These are phyloP conservation scores for Chaetomiaceae sp. DNA, from an alignment of 2,329 filamentous ascomycete genomes.

Conservation along the genomic window DNA sequence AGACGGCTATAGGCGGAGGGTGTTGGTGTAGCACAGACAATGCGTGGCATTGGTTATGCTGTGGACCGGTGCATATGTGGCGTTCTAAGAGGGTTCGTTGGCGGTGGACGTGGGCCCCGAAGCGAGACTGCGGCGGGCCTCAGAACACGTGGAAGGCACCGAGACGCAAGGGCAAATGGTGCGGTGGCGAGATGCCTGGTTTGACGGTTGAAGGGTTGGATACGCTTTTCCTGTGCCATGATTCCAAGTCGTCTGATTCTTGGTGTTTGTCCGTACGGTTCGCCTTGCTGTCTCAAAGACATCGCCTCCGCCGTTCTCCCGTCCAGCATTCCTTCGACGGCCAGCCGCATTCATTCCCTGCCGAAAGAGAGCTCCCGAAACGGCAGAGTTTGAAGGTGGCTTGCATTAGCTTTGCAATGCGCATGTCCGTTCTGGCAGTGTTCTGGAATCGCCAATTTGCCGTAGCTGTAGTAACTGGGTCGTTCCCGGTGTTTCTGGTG, in stretches of 20 bases:
- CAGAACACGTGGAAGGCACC: neutral
- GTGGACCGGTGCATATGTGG: neutral
- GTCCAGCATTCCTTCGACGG: no score
- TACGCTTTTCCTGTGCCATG: no score
- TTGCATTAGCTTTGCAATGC: constrained; percentile 7
- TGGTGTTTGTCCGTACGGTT: no score
- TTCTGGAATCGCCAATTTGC: neutral
- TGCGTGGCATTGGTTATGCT: neutral
- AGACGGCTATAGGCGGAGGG: neutral
- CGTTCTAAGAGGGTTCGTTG: no score
- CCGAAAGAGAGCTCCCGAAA: neutral
- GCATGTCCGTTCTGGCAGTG: neutral
- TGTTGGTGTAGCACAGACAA: neutral
- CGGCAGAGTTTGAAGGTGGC: neutral
- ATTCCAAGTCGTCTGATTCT: no score
- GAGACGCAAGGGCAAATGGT: neutral
- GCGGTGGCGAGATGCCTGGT: no score
- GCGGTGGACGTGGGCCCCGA: no score
- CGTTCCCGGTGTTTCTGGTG: constrained; percentile 9
- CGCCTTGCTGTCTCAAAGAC: no score
- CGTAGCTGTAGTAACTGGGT: neutral
- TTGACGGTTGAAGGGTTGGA: no score
- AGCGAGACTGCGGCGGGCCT: neutral
- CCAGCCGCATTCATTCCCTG: neutral
- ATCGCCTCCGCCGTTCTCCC: no score